Evolutionary conservation across 2,329 filamentous ascomycete genomes (phyloP).

Genomic region (Neurospora sp.): DNA sequence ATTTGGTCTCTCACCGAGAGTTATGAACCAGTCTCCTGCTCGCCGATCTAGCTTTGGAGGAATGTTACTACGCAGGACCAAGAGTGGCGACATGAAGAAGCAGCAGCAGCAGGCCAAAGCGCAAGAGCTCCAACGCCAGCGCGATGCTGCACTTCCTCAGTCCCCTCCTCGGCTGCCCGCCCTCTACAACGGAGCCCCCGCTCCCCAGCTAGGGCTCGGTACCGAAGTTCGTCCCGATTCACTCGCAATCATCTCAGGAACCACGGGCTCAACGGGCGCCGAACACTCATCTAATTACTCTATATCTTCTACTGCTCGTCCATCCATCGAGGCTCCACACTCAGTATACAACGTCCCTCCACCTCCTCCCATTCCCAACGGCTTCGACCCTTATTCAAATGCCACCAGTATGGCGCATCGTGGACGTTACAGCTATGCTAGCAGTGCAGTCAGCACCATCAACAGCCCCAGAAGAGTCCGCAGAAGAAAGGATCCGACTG

Average conservation of each 20-base stretch:
- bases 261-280: slow-evolving; percentile 13
- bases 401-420: slow-evolving; percentile 95
- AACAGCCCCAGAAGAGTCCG: slow-evolving; percentile 88
- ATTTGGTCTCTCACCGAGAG: slow-evolving; percentile 1
- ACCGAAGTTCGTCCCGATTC: slow-evolving; percentile 57
- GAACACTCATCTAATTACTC: slow-evolving; percentile 22
- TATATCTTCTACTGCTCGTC: slow-evolving; percentile 20
- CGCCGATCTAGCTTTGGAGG: slow-evolving; percentile 37
- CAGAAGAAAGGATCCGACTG: slow-evolving; percentile 91
- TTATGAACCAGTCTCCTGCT: slow-evolving; percentile 28
- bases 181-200: slow-evolving; percentile 37
- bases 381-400: slow-evolving; percentile 67
- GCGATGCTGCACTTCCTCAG: slow-evolving; percentile 32
- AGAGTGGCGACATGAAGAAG: slow-evolving; percentile 56
- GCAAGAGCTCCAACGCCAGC: slow-evolving; percentile 42
- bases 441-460: slow-evolving; percentile 79
- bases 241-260: slow-evolving; percentile 47
- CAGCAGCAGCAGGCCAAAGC: slow-evolving; percentile 47
- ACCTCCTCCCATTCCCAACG: slow-evolving; percentile 51
- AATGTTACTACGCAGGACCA: slow-evolving; percentile 57
- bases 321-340: slow-evolving; percentile 44
- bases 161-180: slow-evolving; percentile 42
- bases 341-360: slow-evolving; percentile 36
- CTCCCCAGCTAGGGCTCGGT: slow-evolving; percentile 39
- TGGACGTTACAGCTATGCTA: slow-evolving; percentile 92